A percentile compares a stretch with the other conserved stretches of the same genome.
Conservation (phyloP, 495 filamentous ascomycete species). For the Sordaria brevicollis region DNA sequence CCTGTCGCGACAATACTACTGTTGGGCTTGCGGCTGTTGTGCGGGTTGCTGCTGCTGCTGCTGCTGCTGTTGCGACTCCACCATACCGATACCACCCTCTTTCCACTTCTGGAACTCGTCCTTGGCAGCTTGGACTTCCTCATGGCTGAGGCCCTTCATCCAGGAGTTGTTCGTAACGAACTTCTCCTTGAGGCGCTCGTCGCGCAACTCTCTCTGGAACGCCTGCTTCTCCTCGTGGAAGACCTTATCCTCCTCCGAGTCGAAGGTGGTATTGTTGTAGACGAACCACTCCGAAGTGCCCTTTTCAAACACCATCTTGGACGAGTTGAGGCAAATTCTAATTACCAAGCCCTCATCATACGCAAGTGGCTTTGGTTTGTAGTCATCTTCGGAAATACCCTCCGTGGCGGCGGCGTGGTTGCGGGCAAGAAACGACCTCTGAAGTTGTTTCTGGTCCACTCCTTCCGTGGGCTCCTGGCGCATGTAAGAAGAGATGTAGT, state of each 20-base stretch:
- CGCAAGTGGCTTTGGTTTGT: constrained; percentile 43
- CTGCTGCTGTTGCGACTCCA: not conserved
- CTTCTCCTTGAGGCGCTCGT: constrained; percentile 57
- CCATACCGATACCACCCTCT: constrained; percentile 18
- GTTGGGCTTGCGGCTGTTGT: not conserved
- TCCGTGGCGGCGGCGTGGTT: constrained; percentile 52
- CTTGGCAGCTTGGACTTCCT: constrained; percentile 61
- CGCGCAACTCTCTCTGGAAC: constrained; percentile 44
- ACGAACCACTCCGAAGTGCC: constrained; percentile 47
- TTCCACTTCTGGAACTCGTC: constrained; percentile 47
- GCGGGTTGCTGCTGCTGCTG: not conserved
- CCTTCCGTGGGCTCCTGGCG: constrained; percentile 86
- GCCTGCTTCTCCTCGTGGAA: constrained; percentile 37
- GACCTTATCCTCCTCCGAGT: constrained; percentile 16
- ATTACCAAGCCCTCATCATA: constrained; percentile 68
- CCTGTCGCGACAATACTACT: not conserved
- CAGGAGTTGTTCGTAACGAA: constrained; percentile 65
- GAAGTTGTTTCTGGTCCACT: constrained; percentile 52
- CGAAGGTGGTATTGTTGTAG: constrained; percentile 27
- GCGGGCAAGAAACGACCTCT: constrained; percentile 59
- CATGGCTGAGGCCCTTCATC: constrained; percentile 62
- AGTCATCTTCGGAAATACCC: constrained; percentile 35
- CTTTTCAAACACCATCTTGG: constrained; percentile 68
- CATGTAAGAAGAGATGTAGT: constrained; percentile 86
- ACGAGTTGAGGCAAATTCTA: constrained; percentile 71